Evolutionary conservation across 1,284 basidiomycete genomes (phyloP), one percentile per base, ranked within the genome.

Genomic region (Ceratorhiza oryzae-sativae): DNA sequence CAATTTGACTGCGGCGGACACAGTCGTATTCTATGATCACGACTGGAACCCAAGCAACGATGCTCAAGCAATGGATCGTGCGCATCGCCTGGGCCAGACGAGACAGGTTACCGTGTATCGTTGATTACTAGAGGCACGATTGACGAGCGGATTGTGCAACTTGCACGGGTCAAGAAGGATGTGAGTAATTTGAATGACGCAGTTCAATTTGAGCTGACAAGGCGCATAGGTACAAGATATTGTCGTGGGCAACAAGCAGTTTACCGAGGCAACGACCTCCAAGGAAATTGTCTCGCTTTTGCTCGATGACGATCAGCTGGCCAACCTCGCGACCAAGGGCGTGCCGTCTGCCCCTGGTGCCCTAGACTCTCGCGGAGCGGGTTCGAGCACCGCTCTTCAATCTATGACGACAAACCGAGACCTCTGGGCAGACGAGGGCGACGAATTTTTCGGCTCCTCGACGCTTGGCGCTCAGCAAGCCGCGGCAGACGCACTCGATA

Each of bases 21-120:
- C 97, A 0, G 97, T 99, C 75, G 84, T 99, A 72, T 99, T 99
- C 81, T 98, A 98, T 80, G 97, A 99, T 80, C 95, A 97, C 78
- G 97, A 99, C 79, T 99, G 97, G 97, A 99, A 99, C 80, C 97
- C 96, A 15, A 97, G 94, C 32, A 99, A 99, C 79, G 97, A 99
- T 80, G 94, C 95, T 48, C 97, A 99, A 81, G 97, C 97, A 12
- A 99, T 99, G 97, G 97, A 99, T 79, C 93, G 97, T 77, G 97
- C 97, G 20, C 97, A 99, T 83, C 94, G 97, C 78, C 87, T 99
- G 13, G 97, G 97, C 42, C 97, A 99, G 82, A 99, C 96, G 12
- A 93, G 95, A 74, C 97, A 99, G 83, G 97, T 99, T 72, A 99
- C 97, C 0, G 97, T 99, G 4, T 99, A 99, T 81, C 91, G 97